Evolutionary conservation across 1,284 basidiomycete species (phyloP).

Genomic region (Cutaneotrichosporon mucoides): DNA sequence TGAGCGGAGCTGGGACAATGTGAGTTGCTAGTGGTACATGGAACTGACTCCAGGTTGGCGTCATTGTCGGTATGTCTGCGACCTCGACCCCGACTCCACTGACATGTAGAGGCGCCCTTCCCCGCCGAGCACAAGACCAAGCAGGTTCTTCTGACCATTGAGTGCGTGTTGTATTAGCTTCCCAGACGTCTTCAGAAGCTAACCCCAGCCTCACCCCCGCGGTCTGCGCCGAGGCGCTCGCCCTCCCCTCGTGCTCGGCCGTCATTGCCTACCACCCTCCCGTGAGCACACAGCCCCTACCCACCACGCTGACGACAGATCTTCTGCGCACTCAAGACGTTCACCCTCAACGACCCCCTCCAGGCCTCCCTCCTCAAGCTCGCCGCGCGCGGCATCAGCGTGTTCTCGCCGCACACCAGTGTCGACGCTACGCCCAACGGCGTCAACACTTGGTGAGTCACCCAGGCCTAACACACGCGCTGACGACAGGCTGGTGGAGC

Average conservation of each 20-base stretch:
- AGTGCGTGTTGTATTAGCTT: constrained; percentile 55
- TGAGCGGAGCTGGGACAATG: constrained; percentile 81
- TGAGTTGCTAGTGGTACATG: constrained; percentile 49
- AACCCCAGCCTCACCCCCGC: constrained; percentile 66
- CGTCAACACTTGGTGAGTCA: constrained; percentile 68
- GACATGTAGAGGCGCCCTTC: constrained; percentile 64
- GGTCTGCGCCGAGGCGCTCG: constrained; percentile 70
- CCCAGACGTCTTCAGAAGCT: neutral
- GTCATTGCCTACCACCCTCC: constrained; percentile 87
- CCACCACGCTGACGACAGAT: constrained; percentile 50
- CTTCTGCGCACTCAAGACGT: constrained; percentile 70
- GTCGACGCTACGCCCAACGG: constrained; percentile 77
- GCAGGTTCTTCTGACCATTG: constrained; percentile 74
- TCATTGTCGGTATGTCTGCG: constrained; percentile 62
- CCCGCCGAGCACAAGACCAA: constrained; percentile 55
- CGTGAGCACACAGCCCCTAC: constrained; percentile 28
- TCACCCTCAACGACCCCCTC: constrained; percentile 73
- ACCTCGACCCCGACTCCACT: neutral
- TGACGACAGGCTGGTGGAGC: constrained; percentile 38
- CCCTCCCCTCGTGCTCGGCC: constrained; percentile 56
- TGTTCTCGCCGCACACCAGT: constrained; percentile 83
- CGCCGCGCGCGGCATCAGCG: constrained; percentile 72
- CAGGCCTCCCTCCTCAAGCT: constrained; percentile 75
- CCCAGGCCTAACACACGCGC: neutral
- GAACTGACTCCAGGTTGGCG: constrained; percentile 61